Evolutionary conservation across 2,329 filamentous ascomycete genomes (phyloP), one percentile per base, ranked within the genome.

Genomic region (Alternaria novae-zelandiae): DNA sequence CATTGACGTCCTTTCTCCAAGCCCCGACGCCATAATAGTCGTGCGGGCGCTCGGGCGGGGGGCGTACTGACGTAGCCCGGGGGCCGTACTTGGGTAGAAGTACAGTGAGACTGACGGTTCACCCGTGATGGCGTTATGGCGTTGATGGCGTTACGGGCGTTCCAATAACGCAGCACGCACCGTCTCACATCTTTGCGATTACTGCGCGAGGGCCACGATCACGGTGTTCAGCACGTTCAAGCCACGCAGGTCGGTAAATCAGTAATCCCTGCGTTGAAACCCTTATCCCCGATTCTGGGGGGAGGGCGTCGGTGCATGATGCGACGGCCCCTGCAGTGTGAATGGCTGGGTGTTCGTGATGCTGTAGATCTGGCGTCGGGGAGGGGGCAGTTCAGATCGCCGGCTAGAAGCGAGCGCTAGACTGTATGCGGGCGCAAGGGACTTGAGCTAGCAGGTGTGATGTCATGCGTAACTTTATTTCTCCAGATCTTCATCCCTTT

Each of bases 241-340:
- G 30, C 49, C 30, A 53, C 49, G 23, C 13, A 32, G 49, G 10
- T 41, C 20, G 21, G 8, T 10, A 30, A 30, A 30, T 30, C 28
- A 30, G 28, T 7, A 4, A 41, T 53, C 30, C 30, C 20, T 53
- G 28, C 49, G 5, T 23, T 23, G 49, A 41, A 53, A 53, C 49
- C 8, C 49, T 53, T 53, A 53, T 53, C 30, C 49, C 49, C 49
- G 49, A n/a, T n/a, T n/a, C n/a, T n/a, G n/a, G n/a, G n/a, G n/a
- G n/a, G n/a, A n/a, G n/a, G n/a, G n/a, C n/a, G n/a, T n/a, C n/a
- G 26, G 12, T 32, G 30, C 49, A 53, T n/a, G 30, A 25, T 17
- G 13, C 49, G 6, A 13, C 28, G 30, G 49, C 20, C 12, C 20
- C 13, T 41, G 2, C 23, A 32, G 30, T 23, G 30, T 41, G 49